Percentiles rank a stretch among this genome's conserved stretches.
phyloP scores from a whole-genome alignment of 2,329 filamentous ascomycete genomes.

The Colletotrichum sp. region DNA sequence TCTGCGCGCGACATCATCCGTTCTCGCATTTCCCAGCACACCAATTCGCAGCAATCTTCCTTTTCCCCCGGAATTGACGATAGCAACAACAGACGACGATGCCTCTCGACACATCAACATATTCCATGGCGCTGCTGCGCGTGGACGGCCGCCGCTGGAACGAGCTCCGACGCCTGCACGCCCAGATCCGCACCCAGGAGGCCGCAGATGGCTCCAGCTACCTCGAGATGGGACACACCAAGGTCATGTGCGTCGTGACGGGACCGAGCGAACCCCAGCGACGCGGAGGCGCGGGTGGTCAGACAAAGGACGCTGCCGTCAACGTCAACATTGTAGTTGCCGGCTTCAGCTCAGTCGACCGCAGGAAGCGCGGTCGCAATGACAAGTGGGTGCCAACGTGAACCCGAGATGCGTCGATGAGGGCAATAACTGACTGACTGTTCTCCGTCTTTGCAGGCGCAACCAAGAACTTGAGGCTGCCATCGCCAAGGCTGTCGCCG shows the following conservation, averaged over 20 bases:
- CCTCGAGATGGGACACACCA: conserved; percentile 96
- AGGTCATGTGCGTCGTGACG: conserved; percentile 90
- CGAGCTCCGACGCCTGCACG: conserved; percentile 87
- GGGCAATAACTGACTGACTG: neutral
- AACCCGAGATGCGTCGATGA: neutral
- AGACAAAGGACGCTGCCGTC: conserved; percentile 65
- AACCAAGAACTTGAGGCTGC: conserved; percentile 82
- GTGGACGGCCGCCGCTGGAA: conserved; percentile 94
- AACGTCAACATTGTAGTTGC: conserved; percentile 84
- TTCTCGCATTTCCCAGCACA: too few species aligned
- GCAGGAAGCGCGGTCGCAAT: conserved; percentile 74
- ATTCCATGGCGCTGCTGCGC: conserved; percentile 82
- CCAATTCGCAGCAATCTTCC: neutral
- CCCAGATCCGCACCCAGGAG: conserved; percentile 89
- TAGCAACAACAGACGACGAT: conserved; percentile 50
- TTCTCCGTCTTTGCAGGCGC: conserved; percentile 56
- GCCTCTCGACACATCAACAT: conserved; percentile 95
- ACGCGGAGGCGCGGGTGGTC: conserved; percentile 30
- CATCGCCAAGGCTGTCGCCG: conserved; percentile 76
- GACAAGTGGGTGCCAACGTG: conserved; percentile 69
- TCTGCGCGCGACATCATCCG: neutral
- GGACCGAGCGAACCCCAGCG: conserved; percentile 75
- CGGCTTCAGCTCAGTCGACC: conserved; percentile 86
- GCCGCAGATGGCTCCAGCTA: conserved; percentile 93
- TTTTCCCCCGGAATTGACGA: neutral